A percentile compares a stretch with the other conserved stretches of the same genome.
These are phyloP conservation scores for Paspalum notatum DNA, from an alignment of 176 grass and related monocot species.

Conservation along the genomic window DNA sequence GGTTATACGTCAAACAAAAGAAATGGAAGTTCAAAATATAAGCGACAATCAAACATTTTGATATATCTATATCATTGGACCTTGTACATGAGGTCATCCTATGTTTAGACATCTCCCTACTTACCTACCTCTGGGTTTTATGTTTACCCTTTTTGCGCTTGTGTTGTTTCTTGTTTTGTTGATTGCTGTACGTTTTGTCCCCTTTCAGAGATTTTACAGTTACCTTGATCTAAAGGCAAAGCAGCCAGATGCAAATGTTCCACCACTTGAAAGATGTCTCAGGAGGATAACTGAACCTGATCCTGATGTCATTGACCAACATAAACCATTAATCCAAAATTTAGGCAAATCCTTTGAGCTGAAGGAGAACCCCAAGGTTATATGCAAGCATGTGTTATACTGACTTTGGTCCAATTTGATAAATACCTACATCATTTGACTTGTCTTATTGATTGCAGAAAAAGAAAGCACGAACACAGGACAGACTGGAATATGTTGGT, in stretches of 20 bases:
- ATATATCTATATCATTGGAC: not conserved
- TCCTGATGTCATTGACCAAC: constrained; percentile 54
- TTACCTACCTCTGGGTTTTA: not conserved
- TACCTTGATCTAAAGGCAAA: constrained; percentile 90
- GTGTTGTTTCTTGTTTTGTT: constrained; percentile 16
- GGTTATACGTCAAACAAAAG: not conserved
- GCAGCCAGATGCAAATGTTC: constrained; percentile 73
- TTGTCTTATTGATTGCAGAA: constrained; percentile 45
- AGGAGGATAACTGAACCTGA: constrained; percentile 71
- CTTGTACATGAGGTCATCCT: not conserved
- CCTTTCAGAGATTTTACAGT: constrained; percentile 77
- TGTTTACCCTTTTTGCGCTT: not conserved
- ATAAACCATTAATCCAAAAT: constrained; percentile 51
- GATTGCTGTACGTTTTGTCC: constrained; percentile 20
- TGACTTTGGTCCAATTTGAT: constrained; percentile 27
- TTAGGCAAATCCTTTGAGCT: constrained; percentile 68
- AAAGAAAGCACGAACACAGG: constrained; percentile 55
- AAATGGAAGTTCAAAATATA: not conserved
- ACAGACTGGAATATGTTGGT: constrained; percentile 44
- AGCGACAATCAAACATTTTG: constrained; percentile 14
- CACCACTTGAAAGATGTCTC: constrained; percentile 66
- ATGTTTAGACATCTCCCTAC: not conserved
- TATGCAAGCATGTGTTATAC: constrained; percentile 26
- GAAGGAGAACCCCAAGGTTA: constrained; percentile 91
- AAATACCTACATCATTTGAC: constrained; percentile 6